A percentile compares a stretch with the other conserved stretches of the same genome.
Conservation (phyloP, 331 rosid genomes). For the Telfairia occidentalis region DNA sequence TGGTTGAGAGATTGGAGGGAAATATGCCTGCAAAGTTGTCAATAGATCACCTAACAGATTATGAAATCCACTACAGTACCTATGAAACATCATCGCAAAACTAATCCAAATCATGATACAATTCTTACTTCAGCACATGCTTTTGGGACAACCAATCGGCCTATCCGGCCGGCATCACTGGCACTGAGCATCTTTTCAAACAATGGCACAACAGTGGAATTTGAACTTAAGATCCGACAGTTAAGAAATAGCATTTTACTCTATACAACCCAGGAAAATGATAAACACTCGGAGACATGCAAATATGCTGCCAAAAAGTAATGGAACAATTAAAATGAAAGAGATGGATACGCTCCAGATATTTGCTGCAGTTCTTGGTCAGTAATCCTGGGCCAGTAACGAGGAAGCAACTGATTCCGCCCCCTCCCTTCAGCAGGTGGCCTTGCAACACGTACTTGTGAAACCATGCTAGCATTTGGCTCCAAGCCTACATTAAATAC, state of each 20-base stretch:
- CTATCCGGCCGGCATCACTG: conserved; percentile 99
- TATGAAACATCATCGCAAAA: conserved; percentile 6
- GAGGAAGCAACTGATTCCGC: conserved; percentile 97
- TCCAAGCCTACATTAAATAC: conserved; percentile 48
- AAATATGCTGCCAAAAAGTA: conserved; percentile 7
- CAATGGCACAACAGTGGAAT: conserved; percentile 86
- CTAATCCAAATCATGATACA: neutral
- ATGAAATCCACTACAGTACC: conserved; percentile 1
- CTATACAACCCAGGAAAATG: neutral
- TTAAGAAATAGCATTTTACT: conserved; percentile 33
- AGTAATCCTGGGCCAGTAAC: conserved; percentile 98
- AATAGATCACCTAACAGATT: neutral
- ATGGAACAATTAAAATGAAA: neutral
- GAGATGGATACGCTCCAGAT: conserved; percentile 92
- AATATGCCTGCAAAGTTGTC: conserved; percentile 69
- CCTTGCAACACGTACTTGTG: conserved; percentile 93
- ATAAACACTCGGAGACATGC: conserved; percentile 2
- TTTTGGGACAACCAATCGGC: conserved; percentile 95
- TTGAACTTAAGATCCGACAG: conserved; percentile 61
- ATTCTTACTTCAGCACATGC: conserved; percentile 93
- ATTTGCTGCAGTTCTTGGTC: conserved; percentile 96
- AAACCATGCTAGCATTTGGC: conserved; percentile 43
- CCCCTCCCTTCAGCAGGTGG: conserved; percentile 99
- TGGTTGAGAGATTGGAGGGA: conserved; percentile 97
- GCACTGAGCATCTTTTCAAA: conserved; percentile 99